These are phyloP conservation scores for Chlorencoelia australis DNA, from an alignment of 2,329 filamentous ascomycete genomes.

Conservation along the genomic window DNA sequence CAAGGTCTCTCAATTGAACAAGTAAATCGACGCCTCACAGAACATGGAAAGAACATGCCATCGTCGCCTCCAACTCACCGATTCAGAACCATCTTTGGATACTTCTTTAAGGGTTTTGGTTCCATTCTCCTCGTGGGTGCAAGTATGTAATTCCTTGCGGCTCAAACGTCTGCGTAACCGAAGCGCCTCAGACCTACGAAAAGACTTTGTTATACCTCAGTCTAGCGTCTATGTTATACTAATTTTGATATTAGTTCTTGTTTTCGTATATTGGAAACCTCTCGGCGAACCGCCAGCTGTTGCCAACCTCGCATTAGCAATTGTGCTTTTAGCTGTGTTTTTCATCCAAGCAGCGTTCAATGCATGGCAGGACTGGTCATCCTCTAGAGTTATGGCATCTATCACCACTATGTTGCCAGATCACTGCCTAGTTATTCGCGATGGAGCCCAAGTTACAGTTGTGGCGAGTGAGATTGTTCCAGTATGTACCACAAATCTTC, in stretches of 20 bases:
- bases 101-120: slow-evolving; percentile 72
- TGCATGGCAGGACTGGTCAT: slow-evolving; percentile 66
- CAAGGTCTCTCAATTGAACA: slow-evolving; percentile 52
- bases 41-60: slow-evolving; percentile 58
- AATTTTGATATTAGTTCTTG: too few relatives aligned
- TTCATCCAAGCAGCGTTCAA: slow-evolving; percentile 60
- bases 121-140: slow-evolving; percentile 57
- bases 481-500: too few relatives aligned
- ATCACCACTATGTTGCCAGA: slow-evolving; percentile 76
- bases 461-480: slow-evolving; percentile 55
- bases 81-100: slow-evolving; percentile 48
- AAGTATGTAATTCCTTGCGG: too few relatives aligned
- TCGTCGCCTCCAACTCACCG: slow-evolving; percentile 54
- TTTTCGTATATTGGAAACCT: slow-evolving; percentile 69
- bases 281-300: slow-evolving; percentile 60
- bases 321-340: slow-evolving; percentile 62
- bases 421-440: slow-evolving; percentile 53
- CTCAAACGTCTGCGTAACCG: too few relatives aligned
- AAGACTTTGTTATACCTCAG: too few relatives aligned
- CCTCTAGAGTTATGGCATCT: slow-evolving; percentile 65
- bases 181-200: too few relatives aligned
- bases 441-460: slow-evolving; percentile 40
- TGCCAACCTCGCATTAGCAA: slow-evolving; percentile 63
- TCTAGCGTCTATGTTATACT: too few relatives aligned
- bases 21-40: slow-evolving; percentile 40